Conservation (phyloP, 1,139 yeast species). For the Yamadazyma taylorii region DNA sequence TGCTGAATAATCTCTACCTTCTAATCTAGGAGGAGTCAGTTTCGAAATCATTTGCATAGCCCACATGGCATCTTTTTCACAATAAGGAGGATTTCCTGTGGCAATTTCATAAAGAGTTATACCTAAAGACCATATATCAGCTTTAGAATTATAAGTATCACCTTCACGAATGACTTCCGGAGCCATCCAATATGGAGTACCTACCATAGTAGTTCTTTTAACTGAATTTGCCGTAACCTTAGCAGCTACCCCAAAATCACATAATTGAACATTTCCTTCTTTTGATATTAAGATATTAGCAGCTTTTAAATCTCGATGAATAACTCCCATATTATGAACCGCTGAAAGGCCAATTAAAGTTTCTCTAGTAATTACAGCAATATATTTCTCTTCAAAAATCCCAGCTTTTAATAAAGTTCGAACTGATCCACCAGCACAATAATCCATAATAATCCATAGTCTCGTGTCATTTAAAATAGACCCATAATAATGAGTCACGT, state of each 20-base stretch:
- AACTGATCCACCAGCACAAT: constrained; percentile 95
- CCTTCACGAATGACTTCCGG: constrained; percentile 98
- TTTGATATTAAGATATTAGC: constrained; percentile 89
- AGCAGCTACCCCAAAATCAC: constrained; percentile 99
- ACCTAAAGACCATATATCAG: constrained; percentile 93
- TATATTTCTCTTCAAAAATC: constrained; percentile 77
- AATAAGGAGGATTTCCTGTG: constrained; percentile 96
- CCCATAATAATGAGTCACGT: constrained; percentile 91
- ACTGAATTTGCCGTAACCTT: constrained; percentile 75
- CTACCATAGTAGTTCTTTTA: constrained; percentile 93
- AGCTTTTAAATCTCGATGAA: constrained; percentile 94
- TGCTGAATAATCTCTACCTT: constrained; percentile 81
- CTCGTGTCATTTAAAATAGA: constrained; percentile 83
- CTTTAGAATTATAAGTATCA: constrained; percentile 77
- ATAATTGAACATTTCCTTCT: constrained; percentile 85
- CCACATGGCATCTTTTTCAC: constrained; percentile 91
- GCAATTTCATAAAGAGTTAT: constrained; percentile 93
- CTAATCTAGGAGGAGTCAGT: constrained; percentile 90
- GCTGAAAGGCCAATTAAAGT: constrained; percentile 72
- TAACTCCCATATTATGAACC: constrained; percentile 87
- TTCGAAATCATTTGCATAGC: constrained; percentile 94
- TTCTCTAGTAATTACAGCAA: constrained; percentile 82
- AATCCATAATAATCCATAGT: constrained; percentile 97
- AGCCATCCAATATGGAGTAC: constrained; percentile 99
- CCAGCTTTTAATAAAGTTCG: constrained; percentile 89